Evolutionary conservation across 2,329 filamentous ascomycete species (phyloP).

Genomic region (Aureobasidium pullulans): DNA sequence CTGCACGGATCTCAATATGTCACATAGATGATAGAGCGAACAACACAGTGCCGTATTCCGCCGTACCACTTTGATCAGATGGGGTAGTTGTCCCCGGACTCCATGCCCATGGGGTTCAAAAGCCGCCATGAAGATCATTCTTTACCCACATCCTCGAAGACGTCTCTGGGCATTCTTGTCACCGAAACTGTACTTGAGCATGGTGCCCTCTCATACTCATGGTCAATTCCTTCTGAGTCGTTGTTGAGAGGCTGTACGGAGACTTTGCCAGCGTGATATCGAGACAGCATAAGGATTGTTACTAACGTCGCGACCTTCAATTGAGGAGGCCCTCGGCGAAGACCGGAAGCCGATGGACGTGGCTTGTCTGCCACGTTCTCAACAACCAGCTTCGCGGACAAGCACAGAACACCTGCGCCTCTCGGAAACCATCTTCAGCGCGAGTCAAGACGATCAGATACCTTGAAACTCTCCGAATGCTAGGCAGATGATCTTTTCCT

Average conservation of each 20-base stretch:
- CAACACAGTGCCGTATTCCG: not conserved
- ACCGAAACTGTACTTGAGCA: not conserved
- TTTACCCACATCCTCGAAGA: not conserved
- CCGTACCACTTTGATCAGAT: not conserved
- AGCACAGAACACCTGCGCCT: not conserved
- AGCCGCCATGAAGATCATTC: not conserved
- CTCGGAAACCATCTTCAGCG: not conserved
- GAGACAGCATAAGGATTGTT: too few species aligned
- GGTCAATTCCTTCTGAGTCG: too few species aligned
- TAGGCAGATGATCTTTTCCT: not conserved
- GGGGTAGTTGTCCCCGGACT: not conserved
- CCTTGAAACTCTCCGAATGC: not conserved
- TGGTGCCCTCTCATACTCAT: not conserved
- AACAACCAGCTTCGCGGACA: not conserved
- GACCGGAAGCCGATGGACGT: not conserved
- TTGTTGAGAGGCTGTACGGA: too few species aligned
- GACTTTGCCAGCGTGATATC: too few species aligned
- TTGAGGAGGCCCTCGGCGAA: not conserved
- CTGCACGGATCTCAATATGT: too few species aligned
- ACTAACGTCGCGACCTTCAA: too few species aligned
- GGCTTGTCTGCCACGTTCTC: not conserved
- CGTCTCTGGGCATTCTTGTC: not conserved
- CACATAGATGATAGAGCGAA: too few species aligned
- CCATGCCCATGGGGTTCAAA: not conserved
- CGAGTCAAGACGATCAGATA: not conserved